A percentile compares a stretch with the other conserved stretches of the same genome.
Evolutionary conservation across 2,329 filamentous ascomycete species (phyloP).

Genomic region (Aaosphaeria pasadenensis): DNA sequence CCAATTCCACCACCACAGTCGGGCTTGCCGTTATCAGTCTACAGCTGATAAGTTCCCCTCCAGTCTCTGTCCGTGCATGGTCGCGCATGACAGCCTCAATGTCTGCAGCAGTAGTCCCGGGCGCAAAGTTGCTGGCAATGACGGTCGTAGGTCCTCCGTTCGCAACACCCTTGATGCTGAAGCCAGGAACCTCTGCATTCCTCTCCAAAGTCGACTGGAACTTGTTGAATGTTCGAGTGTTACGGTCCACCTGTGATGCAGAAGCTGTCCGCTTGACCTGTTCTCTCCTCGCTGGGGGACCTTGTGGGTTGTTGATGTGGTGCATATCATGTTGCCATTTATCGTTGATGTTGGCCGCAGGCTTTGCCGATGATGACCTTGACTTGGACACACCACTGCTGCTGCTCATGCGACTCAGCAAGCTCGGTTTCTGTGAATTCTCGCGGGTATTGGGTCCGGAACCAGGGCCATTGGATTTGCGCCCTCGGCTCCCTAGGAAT

Average conservation of each 20-base stretch:
- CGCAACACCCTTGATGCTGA: constrained; percentile 66
- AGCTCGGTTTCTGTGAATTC: constrained; percentile 49
- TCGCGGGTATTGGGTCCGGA: constrained; percentile 42
- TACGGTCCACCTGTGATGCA: constrained; percentile 41
- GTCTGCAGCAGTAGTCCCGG: constrained; percentile 76
- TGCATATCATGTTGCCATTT: constrained; percentile 74
- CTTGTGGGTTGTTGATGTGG: constrained; percentile 40
- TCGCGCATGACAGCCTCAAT: constrained; percentile 80
- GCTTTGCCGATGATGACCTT: constrained; percentile 41
- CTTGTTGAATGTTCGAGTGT: constrained; percentile 40
- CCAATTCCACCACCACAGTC: constrained; percentile 73
- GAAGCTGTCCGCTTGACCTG: constrained; percentile 35
- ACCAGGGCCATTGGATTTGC: constrained; percentile 55
- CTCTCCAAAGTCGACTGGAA: constrained; percentile 36
- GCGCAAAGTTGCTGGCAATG: constrained; percentile 77
- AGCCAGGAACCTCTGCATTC: constrained; percentile 41
- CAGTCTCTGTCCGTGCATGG: constrained; percentile 40
- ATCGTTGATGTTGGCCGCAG: constrained; percentile 58
- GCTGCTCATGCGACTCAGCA: constrained; percentile 70
- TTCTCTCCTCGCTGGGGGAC: constrained; percentile 24
- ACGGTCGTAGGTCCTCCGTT: constrained; percentile 69
- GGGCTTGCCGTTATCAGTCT: constrained; percentile 65
- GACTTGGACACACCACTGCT: constrained; percentile 74
- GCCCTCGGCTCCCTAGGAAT: constrained; percentile 61
- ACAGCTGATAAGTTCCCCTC: constrained; percentile 63